Base-by-base conservation (phyloP, 2,329 filamentous ascomycete species). In the Dryadomyces quercivorus region DNA sequence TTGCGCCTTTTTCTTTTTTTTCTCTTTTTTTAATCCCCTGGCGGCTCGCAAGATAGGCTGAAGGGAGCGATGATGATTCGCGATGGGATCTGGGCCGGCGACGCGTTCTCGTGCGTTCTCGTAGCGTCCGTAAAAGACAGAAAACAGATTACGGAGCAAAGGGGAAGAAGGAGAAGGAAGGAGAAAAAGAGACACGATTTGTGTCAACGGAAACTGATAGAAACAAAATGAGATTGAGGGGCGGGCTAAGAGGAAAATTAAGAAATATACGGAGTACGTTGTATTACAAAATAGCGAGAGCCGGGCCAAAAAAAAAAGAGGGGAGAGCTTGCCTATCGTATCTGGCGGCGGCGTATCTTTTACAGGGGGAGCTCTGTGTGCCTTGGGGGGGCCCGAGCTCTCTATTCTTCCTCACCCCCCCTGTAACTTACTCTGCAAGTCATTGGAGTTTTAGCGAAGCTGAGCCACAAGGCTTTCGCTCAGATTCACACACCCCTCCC, bases 181-280 rank as follows among this genome's bases (percentile, higher is more conserved):
- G 26, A 49, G 38, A 36, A 22, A 13, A 52, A 13, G 13, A n/a
- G 48, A 16, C 15, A 40, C 36, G 36, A 47, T 34, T 15, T 40
- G 50, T 9, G 20, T 50, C 31, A 10, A 54, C 26, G 22, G 43
- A 21, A 34, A 36, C 1, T 44, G 22, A 21, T 15, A 34, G 22
- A 48, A 31, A 26, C 15, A 31, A 53, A 21, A 43, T n/a, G n/a
- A 40, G 36, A 26, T 15, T 43, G 36, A 36, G 34, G 15, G 22
- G 44, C 5, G n/a, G 18, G n/a, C 26, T 61, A 66, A 66, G 64
- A 60, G 60, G 26, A 40, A 40, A 34, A 51, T 46, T 40, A 40
- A 40, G 15, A 40, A 40, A 13, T 40, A 40, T 13, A 40, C 36
- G 10, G 36, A 31, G 26, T 31, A 31, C 26, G 26, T 31, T 31